Conservation (phyloP, 306 rosid genomes). For the Prunus davidiana region DNA sequence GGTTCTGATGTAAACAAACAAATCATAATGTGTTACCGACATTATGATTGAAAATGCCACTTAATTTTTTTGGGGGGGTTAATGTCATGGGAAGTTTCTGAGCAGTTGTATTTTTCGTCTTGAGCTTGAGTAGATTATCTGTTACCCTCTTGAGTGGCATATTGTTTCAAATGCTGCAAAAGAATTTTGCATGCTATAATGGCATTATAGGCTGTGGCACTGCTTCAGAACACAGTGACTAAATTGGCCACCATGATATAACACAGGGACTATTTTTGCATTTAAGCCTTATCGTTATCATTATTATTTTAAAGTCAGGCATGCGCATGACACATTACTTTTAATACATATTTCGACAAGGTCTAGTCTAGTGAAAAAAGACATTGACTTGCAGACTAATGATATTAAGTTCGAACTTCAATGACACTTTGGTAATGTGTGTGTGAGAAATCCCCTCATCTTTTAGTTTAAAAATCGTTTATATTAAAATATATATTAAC, state of each 20-base stretch:
- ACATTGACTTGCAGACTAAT: fast-evolving
- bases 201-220: background rate
- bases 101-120: conserved; percentile 16
- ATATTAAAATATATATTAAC: too few species aligned
- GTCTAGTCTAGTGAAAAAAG: fast-evolving
- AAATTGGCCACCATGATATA: too few species aligned
- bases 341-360: too few species aligned
- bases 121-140: background rate
- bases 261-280: too few species aligned
- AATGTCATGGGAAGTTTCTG: conserved; percentile 17
- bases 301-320: too few species aligned
- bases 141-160: conserved; percentile 1
- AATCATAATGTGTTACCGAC: conserved; percentile 20
- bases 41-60: conserved; percentile 18
- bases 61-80: conserved; percentile 20
- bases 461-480: too few species aligned
- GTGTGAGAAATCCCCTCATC: fast-evolving
- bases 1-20: conserved; percentile 15
- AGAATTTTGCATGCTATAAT: background rate
- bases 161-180: background rate
- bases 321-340: too few species aligned
- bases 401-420: too few species aligned
- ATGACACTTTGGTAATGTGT: too few species aligned
- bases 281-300: too few species aligned
- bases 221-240: background rate